These are phyloP conservation scores for Colletotrichum melonis DNA, from an alignment of 2,329 filamentous ascomycete genomes.

Conservation along the genomic window DNA sequence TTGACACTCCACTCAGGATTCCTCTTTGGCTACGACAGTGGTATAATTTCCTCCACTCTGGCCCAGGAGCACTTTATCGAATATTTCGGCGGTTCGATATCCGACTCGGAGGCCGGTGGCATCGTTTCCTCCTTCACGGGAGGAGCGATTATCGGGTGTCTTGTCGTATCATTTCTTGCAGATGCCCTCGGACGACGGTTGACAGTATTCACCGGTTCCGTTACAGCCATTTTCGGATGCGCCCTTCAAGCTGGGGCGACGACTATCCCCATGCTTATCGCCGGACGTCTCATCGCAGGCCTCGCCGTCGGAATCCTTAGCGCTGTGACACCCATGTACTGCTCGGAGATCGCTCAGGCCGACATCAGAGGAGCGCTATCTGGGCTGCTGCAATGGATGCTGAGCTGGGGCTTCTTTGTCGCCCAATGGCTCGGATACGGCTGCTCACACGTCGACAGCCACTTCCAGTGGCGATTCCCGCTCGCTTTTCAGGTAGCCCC, in stretches of 20 bases:
- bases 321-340: constrained; percentile 58
- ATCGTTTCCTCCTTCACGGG: constrained; percentile 43
- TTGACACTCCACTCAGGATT: constrained; percentile 34
- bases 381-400: constrained; percentile 56
- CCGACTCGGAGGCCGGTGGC: constrained; percentile 38
- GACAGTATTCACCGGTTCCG: constrained; percentile 43
- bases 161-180: constrained; percentile 44
- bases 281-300: constrained; percentile 61
- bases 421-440: constrained; percentile 49
- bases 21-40: constrained; percentile 59
- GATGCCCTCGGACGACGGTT: constrained; percentile 43
- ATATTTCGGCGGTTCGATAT: constrained; percentile 51
- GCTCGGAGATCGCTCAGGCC: constrained; percentile 52
- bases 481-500: constrained; percentile 43
- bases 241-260: constrained; percentile 46
- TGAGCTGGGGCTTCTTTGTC: constrained; percentile 53
- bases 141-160: constrained; percentile 41
- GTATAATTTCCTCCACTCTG: constrained; percentile 52
- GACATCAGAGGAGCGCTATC: constrained; percentile 51
- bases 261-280: constrained; percentile 56
- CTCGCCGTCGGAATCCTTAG: constrained; percentile 59
- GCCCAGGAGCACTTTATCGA: constrained; percentile 46
- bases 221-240: constrained; percentile 44
- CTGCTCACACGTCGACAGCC: constrained; percentile 40
- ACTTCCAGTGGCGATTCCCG: constrained; percentile 48